Conservation (phyloP, 345 rosid genomes). For the Eutrema japonicum region DNA sequence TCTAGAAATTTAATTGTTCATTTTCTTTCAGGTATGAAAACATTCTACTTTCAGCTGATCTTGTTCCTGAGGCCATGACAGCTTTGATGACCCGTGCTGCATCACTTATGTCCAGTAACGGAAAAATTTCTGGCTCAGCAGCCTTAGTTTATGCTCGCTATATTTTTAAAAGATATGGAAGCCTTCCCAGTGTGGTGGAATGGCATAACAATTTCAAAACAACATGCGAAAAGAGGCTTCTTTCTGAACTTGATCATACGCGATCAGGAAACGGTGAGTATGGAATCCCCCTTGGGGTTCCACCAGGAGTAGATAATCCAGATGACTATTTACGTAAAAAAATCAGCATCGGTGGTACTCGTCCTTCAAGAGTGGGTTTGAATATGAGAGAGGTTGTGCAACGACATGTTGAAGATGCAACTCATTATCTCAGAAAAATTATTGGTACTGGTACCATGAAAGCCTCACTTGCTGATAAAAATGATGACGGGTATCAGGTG, state of each 20-base stretch:
- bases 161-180: conserved; percentile 77
- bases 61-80: conserved; percentile 84
- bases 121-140: conserved; percentile 70
- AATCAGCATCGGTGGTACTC: conserved; percentile 57
- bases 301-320: conserved; percentile 79
- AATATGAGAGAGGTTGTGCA: conserved; percentile 86
- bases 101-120: conserved; percentile 63
- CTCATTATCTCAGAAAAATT: conserved; percentile 62
- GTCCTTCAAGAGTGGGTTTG: conserved; percentile 76
- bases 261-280: conserved; percentile 71
- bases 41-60: conserved; percentile 75
- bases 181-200: conserved; percentile 75
- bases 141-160: conserved; percentile 75
- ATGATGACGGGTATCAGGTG: conserved; percentile 72
- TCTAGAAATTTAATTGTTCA: conserved; percentile 32
- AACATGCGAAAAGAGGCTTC: conserved; percentile 74
- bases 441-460: conserved; percentile 60
- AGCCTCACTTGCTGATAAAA: conserved; percentile 58
- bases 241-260: conserved; percentile 89
- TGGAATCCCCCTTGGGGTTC: conserved; percentile 83
- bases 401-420: conserved; percentile 69
- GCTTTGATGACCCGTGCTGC: conserved; percentile 67
- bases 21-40: conserved; percentile 76
- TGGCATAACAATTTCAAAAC: conserved; percentile 84
- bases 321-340: conserved; percentile 88